These are phyloP conservation scores for Ascomycota sp. DNA, from an alignment of 2,329 filamentous ascomycete species.

Conservation along the genomic window DNA sequence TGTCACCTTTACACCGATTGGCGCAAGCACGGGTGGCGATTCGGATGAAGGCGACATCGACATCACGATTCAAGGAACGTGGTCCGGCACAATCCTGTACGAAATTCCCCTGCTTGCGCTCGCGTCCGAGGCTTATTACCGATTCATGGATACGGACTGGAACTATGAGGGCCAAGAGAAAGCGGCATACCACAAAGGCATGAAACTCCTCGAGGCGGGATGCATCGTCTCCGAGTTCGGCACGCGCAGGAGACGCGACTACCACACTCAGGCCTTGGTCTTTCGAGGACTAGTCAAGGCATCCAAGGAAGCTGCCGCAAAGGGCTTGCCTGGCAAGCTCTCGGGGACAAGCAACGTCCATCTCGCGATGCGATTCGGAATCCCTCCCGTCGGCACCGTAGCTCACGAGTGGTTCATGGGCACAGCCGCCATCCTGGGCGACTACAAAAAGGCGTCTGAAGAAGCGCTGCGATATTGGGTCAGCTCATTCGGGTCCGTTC, in stretches of 20 bases:
- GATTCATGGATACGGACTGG: slow-evolving; percentile 90
- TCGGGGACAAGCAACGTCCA: slow-evolving; percentile 92
- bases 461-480: slow-evolving; percentile 76
- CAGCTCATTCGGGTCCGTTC: slow-evolving; percentile 66
- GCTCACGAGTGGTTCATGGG: slow-evolving; percentile 99
- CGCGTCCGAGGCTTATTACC: slow-evolving; percentile 92
- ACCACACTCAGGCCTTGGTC: slow-evolving; percentile 84
- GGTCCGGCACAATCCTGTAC: slow-evolving; percentile 93
- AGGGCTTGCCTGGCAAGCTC: slow-evolving; percentile 50
- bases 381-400: slow-evolving; percentile 67
- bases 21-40: slow-evolving; percentile 37
- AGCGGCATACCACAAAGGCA: slow-evolving; percentile 64
- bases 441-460: slow-evolving; percentile 74
- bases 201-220: slow-evolving; percentile 55
- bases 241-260: slow-evolving; percentile 71
- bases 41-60: slow-evolving; percentile 53
- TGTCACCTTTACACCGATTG: slow-evolving; percentile 40
- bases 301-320: slow-evolving; percentile 44
- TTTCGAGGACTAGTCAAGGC: slow-evolving; percentile 71
- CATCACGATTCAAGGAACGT: slow-evolving; percentile 60
- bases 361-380: slow-evolving; percentile 78
- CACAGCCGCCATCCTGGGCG: slow-evolving; percentile 71
- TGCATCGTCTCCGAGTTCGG: slow-evolving; percentile 92
- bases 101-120: slow-evolving; percentile 87
- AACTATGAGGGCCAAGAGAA: slow-evolving; percentile 71